Evolutionary conservation across 768 basidiomycete genomes (phyloP).

Genomic region (Xerocomellus dryophilus): DNA sequence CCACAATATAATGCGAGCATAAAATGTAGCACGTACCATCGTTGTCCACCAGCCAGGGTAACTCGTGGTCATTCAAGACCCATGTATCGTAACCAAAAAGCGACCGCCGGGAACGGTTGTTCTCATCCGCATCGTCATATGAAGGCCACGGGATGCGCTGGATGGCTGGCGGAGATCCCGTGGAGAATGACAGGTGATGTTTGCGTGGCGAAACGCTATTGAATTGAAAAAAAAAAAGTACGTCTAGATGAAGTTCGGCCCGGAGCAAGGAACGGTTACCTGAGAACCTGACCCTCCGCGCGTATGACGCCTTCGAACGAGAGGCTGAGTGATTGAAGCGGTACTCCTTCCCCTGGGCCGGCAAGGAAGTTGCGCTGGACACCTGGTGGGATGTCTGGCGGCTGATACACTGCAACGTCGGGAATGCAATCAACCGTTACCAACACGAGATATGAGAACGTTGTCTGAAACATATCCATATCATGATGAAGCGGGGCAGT

Average conservation of each 20-base stretch:
- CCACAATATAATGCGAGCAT: not conserved
- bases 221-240: not conserved
- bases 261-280: constrained; percentile 39
- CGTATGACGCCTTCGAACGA: constrained; percentile 80
- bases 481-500: not conserved
- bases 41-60: constrained; percentile 71
- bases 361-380: constrained; percentile 68
- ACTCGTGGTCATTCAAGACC: constrained; percentile 61
- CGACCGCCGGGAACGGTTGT: constrained; percentile 32
- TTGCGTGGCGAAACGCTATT: constrained; percentile 72
- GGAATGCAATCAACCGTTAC: constrained; percentile 60
- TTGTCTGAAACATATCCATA: constrained; percentile 50
- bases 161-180: constrained; percentile 66
- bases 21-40: constrained; percentile 49
- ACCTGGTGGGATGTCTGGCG: constrained; percentile 44
- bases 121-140: constrained; percentile 40
- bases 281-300: constrained; percentile 70
- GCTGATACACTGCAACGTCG: constrained; percentile 53
- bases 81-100: constrained; percentile 63
- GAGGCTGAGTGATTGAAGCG: constrained; percentile 63
- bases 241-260: constrained; percentile 1
- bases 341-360: constrained; percentile 76
- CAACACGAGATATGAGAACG: constrained; percentile 75
- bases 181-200: constrained; percentile 70
- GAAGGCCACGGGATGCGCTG: constrained; percentile 85